A percentile compares a stretch with the other conserved stretches of the same genome.
Conservation (phyloP, 441 rosid species). For the Cnidoscolus chayamansa region DNA sequence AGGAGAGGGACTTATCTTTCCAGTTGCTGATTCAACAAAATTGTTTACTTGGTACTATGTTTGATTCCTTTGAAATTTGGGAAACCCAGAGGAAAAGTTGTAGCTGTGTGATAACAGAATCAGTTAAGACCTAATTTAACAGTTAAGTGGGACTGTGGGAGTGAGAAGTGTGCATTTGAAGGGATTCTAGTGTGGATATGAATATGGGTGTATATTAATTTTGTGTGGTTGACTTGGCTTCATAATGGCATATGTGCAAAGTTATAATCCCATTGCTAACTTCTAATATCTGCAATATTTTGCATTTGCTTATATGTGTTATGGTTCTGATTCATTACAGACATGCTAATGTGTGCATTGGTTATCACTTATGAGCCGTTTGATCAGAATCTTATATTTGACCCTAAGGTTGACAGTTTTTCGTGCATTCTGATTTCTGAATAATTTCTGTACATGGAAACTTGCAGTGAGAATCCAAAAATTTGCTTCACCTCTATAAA, state of each 20-base stretch:
- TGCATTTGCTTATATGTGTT: not conserved
- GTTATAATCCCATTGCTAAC: not conserved
- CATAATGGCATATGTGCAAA: not conserved
- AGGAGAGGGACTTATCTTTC: not conserved
- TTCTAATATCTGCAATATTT: not conserved
- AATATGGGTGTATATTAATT: not conserved
- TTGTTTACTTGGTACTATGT: not conserved
- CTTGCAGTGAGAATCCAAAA: not conserved
- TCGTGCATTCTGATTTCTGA: not conserved
- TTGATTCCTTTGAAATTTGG: conserved; percentile 3
- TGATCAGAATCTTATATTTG: not conserved
- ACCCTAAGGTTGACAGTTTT: not conserved
- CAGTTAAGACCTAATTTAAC: not conserved
- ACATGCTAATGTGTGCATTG: not conserved
- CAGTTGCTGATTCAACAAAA: not conserved
- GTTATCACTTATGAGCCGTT: not conserved
- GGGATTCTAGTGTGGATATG: not conserved
- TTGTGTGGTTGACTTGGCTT: not conserved
- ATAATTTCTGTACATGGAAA: not conserved
- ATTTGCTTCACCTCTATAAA: not conserved
- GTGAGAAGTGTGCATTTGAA: not conserved
- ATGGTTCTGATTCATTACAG: not conserved
- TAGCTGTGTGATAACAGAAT: not conserved
- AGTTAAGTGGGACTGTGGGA: not conserved
- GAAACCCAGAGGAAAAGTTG: not conserved